These are phyloP conservation scores for Gracilaria gracilis DNA, from an alignment of 23 red algal species.

Conservation along the genomic window DNA sequence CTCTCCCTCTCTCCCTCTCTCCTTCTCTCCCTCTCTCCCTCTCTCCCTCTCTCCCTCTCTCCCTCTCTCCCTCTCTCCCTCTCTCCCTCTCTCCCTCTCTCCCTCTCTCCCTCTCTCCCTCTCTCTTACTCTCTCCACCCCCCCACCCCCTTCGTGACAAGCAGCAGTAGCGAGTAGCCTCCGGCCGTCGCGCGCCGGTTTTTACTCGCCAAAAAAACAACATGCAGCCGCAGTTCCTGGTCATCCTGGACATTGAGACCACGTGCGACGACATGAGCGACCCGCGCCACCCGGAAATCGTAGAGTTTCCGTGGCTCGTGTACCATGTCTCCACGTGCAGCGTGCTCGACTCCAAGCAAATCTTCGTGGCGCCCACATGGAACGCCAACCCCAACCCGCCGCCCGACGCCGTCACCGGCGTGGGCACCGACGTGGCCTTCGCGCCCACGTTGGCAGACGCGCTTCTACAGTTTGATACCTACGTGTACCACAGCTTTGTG, in stretches of 20 bases:
- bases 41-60: not conserved
- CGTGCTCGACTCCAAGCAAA: slow-evolving; percentile 69
- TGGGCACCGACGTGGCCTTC: slow-evolving; percentile 64
- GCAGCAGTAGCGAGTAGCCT: too few relatives aligned
- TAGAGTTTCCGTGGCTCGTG: slow-evolving; percentile 79
- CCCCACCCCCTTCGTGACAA: not conserved
- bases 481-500: slow-evolving; percentile 74
- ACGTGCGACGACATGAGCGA: slow-evolving; percentile 59
- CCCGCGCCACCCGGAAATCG: slow-evolving; percentile 58
- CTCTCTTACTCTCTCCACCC: not conserved
- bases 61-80: not conserved
- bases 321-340: slow-evolving; percentile 53
- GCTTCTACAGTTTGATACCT: slow-evolving; percentile 76
- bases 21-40: not conserved
- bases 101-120: not conserved
- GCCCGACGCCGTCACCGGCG: slow-evolving; percentile 46
- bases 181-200: too few relatives aligned
- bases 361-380: slow-evolving; percentile 64
- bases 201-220: too few relatives aligned
- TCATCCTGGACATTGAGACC: slow-evolving; percentile 81
- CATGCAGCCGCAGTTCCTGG: slow-evolving; percentile 63
- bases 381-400: slow-evolving; percentile 65
- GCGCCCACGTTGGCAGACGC: slow-evolving; percentile 69
- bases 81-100: not conserved
- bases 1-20: not conserved